These are phyloP conservation scores for Erigeron canadensis DNA, from an alignment of 129 eudicot genomes.

Conservation along the genomic window DNA sequence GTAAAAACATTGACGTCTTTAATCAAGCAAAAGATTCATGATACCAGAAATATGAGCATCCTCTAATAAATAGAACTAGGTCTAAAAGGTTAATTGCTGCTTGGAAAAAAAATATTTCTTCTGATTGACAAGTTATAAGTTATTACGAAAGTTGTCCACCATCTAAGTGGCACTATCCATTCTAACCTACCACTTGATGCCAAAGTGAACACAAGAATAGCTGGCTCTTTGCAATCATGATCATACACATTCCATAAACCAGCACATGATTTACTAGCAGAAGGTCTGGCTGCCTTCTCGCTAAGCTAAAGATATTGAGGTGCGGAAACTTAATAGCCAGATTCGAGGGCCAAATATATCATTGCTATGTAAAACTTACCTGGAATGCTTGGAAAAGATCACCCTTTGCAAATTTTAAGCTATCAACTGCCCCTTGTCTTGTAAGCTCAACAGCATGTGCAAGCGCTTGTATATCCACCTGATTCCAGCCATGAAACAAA, in stretches of 20 bases:
- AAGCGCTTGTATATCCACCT: constrained; percentile 99
- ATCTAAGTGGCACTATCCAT: constrained; percentile 5
- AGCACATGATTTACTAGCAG: constrained; percentile 13
- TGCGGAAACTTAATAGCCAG: not conserved
- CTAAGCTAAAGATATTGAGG: not conserved
- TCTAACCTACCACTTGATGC: constrained; percentile 12
- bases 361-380: constrained; percentile 35
- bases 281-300: constrained; percentile 6
- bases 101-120: not conserved
- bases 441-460: constrained; percentile 99
- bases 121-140: not conserved
- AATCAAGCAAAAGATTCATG: not conserved
- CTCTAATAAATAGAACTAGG: not conserved
- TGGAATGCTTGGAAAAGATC: constrained; percentile 84
- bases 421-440: constrained; percentile 94
- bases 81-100: not conserved
- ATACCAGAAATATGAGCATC: constrained; percentile 15
- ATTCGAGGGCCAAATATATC: not conserved
- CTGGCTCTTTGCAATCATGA: not conserved
- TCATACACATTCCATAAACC: not conserved
- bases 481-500: constrained; percentile 20
- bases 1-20: not conserved
- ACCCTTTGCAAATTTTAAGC: constrained; percentile 95
- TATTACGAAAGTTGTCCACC: not conserved
- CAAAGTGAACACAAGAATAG: not conserved